Evolutionary conservation across 1,139 yeast species (phyloP).

Genomic region (Saccharomyces uvarum): DNA sequence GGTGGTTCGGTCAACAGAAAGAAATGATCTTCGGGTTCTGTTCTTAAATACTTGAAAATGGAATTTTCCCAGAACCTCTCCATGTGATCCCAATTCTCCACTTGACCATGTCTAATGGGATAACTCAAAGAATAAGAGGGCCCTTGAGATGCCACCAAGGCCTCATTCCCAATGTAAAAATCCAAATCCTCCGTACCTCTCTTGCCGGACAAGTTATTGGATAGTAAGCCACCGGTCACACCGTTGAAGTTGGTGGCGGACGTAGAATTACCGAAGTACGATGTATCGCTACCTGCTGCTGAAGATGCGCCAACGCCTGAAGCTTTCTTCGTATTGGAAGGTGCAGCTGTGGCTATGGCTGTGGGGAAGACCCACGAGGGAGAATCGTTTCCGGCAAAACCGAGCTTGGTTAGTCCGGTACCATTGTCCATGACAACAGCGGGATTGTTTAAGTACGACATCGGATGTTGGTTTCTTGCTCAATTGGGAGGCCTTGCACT

Average conservation of each 20-base stretch:
- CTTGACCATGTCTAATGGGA: constrained; percentile 95
- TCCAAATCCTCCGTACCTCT: constrained; percentile 93
- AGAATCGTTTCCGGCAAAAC: constrained; percentile 97
- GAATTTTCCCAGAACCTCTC: constrained; percentile 98
- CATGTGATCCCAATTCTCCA: constrained; percentile 99
- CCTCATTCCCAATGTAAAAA: constrained; percentile 93
- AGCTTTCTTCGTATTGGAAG: constrained; percentile 35
- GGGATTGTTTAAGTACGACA: constrained; percentile 57
- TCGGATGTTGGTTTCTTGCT: constrained; percentile 8
- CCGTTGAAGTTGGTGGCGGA: constrained; percentile 31
- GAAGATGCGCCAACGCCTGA: constrained; percentile 24
- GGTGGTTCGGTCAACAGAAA: constrained; percentile 96
- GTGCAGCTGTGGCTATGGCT: constrained; percentile 71
- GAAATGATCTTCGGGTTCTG: constrained; percentile 98
- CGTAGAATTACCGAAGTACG: constrained; percentile 31
- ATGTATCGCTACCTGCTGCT: constrained; percentile 22
- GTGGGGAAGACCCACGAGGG: constrained; percentile 98
- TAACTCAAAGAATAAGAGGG: constrained; percentile 82
- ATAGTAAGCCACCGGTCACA: constrained; percentile 29
- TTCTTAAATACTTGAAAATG: constrained; percentile 87
- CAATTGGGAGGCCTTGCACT: neutral
- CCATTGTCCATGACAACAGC: constrained; percentile 93
- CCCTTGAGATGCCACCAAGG: constrained; percentile 79
- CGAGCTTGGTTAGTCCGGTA: constrained; percentile 94
- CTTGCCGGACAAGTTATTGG: constrained; percentile 54